Base-by-base conservation (phyloP, 768 basidiomycete genomes). In the Tephrocybe sp. region DNA sequence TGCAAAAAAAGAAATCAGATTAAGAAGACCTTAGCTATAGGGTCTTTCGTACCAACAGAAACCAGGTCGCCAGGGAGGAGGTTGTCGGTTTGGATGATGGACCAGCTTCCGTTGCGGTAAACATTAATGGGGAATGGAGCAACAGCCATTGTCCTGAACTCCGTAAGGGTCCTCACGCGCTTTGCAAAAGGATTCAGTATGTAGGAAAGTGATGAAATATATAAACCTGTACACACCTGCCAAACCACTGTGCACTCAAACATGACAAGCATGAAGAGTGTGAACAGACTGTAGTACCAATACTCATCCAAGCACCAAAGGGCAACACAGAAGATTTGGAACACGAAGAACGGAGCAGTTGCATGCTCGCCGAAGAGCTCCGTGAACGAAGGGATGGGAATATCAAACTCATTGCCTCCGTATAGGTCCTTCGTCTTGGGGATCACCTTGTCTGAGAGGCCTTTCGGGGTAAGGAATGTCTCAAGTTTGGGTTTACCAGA, bases 211-310 rank as follows among this genome's bases (percentile, higher is more conserved):
- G 23, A 45, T 1, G 45, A 3, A 10, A 33, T 5, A 38, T 29
- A 29, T n/a, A n/a, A n/a, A 29, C 5, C 30, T 18, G 13, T 15
- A 67, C 84, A 42, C 56, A 91, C 93, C 86, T 98, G 97, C 84
- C 90, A 98, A 24, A 98, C 95, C 19, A 97, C 94, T 1, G 97
- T 98, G 69, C 94, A 98, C 70, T 99, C 97, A 63, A 99, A 99
- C 55, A 97, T 88, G 40, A 99, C 72, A 29, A 99, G 77, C 97
- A 99, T 99, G 80, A 99, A 97, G 21, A 94, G 76, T 1, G 97
- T 98, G 72, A 99, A 99, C 33, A 99, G 67, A 48, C 89, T 88
- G 75, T 97, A 99, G 66, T 97, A 97, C 94, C 94, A 97, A 66
- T 98, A 99, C 65, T 98, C 97, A 60, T 99, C 97, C 59, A 99